These are phyloP conservation scores for Hypoxylon rubiginosum DNA, from an alignment of 2,329 filamentous ascomycete genomes.

Conservation along the genomic window DNA sequence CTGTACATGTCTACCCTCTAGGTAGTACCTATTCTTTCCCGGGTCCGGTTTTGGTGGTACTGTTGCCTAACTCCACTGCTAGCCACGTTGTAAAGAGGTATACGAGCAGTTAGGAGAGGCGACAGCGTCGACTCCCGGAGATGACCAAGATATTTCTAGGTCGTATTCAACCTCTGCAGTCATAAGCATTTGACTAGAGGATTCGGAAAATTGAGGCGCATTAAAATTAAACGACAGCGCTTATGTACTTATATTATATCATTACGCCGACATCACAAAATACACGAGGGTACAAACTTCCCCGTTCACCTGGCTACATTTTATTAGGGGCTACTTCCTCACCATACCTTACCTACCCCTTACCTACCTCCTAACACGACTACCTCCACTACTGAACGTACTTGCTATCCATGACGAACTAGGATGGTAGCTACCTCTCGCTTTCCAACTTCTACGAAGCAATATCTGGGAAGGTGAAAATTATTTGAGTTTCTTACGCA, in stretches of 20 bases:
- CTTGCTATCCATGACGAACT: neutral
- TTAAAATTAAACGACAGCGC: neutral
- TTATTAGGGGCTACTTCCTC: neutral
- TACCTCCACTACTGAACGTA: neutral
- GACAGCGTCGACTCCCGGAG: too few species aligned
- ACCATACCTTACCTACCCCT: neutral
- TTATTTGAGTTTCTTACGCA: neutral
- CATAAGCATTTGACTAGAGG: neutral
- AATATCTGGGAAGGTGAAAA: neutral
- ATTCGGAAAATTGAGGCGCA: neutral
- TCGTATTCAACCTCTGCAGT: neutral
- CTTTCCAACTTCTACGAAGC: neutral
- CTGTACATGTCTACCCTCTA: neutral
- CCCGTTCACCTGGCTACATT: neutral
- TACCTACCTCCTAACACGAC: too few species aligned
- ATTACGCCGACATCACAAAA: neutral
- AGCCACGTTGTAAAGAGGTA: neutral
- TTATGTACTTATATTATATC: neutral
- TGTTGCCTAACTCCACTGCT: neutral
- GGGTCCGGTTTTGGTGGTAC: neutral
- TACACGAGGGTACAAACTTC: neutral
- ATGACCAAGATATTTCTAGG: neutral
- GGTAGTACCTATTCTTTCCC: neutral
- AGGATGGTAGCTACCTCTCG: neutral
- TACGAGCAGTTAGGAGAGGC: neutral